Conservation (phyloP, 495 filamentous ascomycete genomes). For the Xylaria longipes region DNA sequence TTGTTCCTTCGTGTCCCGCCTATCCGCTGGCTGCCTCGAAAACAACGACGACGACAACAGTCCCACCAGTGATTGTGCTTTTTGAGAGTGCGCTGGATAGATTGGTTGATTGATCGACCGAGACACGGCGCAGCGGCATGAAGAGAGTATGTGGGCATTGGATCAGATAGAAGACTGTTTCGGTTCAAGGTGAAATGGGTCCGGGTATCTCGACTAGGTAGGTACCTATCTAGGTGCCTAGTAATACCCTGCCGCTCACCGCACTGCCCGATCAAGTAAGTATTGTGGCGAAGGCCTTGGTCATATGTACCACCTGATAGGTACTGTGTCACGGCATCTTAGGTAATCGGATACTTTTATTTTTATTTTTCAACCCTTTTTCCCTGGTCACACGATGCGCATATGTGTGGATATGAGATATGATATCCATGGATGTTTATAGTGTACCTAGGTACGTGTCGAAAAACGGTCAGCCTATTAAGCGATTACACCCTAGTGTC, state of each 20-base stretch:
- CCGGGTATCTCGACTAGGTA: too few species aligned
- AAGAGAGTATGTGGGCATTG: neutral
- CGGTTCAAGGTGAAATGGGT: neutral
- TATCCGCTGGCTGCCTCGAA: neutral
- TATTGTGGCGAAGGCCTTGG: constrained; percentile 3
- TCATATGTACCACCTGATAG: constrained; percentile 8
- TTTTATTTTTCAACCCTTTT: neutral
- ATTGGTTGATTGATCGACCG: neutral
- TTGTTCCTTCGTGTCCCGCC: neutral
- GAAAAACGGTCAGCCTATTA: neutral
- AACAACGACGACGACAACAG: neutral
- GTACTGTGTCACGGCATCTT: constrained; percentile 1
- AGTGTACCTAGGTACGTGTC: neutral
- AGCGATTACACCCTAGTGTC: neutral
- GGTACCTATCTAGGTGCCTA: neutral
- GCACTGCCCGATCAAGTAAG: constrained; percentile 7
- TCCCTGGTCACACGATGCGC: constrained; percentile 12
- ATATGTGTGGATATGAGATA: constrained; percentile 1
- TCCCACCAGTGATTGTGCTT: neutral
- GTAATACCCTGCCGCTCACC: neutral
- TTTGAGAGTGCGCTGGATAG: neutral
- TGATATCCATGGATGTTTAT: too few species aligned
- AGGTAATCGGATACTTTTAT: constrained; percentile 8
- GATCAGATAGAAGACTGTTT: neutral
- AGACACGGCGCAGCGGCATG: neutral